phyloP scores from a whole-genome alignment of 2,329 filamentous ascomycete genomes.

The Cercospora sesami region DNA sequence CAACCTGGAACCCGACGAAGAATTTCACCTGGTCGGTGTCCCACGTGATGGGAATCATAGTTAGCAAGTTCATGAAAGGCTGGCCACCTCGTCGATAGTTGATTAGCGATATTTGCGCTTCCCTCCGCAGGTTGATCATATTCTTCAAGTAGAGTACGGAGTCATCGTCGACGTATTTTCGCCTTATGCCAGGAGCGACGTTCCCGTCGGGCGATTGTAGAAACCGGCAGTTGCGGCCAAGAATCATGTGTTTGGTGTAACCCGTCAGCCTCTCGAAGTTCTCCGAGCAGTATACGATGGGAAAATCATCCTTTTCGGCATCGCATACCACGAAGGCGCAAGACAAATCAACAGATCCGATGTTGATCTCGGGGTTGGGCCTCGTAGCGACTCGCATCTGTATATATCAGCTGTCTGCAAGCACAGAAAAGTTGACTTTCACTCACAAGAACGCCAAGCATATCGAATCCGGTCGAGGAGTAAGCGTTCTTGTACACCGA shows the following conservation, averaged over 20 bases:
- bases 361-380: constrained; percentile 80
- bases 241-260: constrained; percentile 84
- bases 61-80: constrained; percentile 90
- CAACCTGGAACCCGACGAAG: constrained; percentile 93
- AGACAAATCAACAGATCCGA: constrained; percentile 90
- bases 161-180: constrained; percentile 86
- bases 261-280: constrained; percentile 93
- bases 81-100: constrained; percentile 95
- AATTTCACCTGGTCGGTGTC: constrained; percentile 76
- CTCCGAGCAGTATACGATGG: constrained; percentile 93
- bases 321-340: constrained; percentile 96
- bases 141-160: constrained; percentile 82
- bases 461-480: constrained; percentile 89
- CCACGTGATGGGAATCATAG: constrained; percentile 93
- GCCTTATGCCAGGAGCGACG: constrained; percentile 72
- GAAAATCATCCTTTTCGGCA: constrained; percentile 80
- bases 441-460: constrained; percentile 74
- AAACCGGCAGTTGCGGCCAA: constrained; percentile 91
- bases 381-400: constrained; percentile 76
- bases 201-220: constrained; percentile 86
- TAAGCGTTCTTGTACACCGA: constrained; percentile 69
- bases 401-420: constrained; percentile 23
- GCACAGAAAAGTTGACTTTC: constrained; percentile 3
- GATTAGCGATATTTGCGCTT: constrained; percentile 90
- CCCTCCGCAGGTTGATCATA: constrained; percentile 70